These are phyloP conservation scores for Paraconiothyrium brasiliense DNA, from an alignment of 2,329 filamentous ascomycete genomes.

Conservation along the genomic window DNA sequence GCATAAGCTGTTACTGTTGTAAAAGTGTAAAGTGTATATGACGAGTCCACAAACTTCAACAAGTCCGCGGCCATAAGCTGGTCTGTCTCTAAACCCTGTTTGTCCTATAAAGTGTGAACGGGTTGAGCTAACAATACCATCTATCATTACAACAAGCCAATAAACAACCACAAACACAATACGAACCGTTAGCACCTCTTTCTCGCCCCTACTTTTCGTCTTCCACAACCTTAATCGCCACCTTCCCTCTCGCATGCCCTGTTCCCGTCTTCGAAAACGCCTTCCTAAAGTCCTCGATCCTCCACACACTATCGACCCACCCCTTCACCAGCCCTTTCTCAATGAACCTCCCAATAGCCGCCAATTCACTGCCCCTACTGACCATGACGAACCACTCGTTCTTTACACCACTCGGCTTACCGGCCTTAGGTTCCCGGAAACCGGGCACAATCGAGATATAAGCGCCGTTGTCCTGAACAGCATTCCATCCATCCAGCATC, in stretches of 20 bases:
- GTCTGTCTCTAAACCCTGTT: not conserved
- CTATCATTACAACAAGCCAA: too few species aligned
- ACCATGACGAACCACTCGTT: conserved; percentile 57
- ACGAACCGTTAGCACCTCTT: not conserved
- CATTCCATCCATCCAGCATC: conserved; percentile 55
- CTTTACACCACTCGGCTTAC: conserved; percentile 41
- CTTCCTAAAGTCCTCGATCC: conserved; percentile 52
- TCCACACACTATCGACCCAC: conserved; percentile 55
- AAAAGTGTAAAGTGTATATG: conserved; percentile 15
- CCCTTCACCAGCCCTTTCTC: conserved; percentile 50
- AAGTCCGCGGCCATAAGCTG: not conserved
- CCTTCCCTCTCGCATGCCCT: conserved; percentile 56
- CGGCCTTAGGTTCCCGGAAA: conserved; percentile 39
- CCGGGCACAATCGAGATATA: conserved; percentile 52
- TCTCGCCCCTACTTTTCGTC: conserved; percentile 7
- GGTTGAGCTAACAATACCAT: too few species aligned
- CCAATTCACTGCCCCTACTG: conserved; percentile 48
- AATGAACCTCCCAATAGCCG: conserved; percentile 51
- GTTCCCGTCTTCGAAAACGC: conserved; percentile 52
- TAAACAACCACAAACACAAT: not conserved
- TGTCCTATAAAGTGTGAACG: too few species aligned
- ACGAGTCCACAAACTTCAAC: conserved; percentile 5
- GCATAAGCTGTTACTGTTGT: conserved; percentile 36
- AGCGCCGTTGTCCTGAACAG: conserved; percentile 49
- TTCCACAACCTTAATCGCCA: conserved; percentile 40